phyloP scores from a whole-genome alignment of 805 yeast genomes.

The Ogataea zsoltii region DNA sequence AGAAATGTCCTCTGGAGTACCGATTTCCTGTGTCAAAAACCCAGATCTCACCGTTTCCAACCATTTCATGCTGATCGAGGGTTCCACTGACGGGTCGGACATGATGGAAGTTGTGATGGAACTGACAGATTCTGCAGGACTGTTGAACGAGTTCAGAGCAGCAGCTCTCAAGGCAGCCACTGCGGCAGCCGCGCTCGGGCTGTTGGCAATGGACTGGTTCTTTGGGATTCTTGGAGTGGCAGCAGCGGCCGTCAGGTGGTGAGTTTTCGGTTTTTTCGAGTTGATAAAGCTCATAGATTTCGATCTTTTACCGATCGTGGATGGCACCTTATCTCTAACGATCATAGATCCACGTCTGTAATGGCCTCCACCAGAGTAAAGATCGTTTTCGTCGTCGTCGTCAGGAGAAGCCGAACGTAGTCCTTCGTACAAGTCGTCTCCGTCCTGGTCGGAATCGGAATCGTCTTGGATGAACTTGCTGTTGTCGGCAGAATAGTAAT shows the following conservation, averaged over 20 bases:
- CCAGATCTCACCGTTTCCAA: constrained; percentile 72
- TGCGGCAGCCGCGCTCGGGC: constrained; percentile 69
- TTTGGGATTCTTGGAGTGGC: constrained; percentile 81
- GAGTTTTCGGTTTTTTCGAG: constrained; percentile 47
- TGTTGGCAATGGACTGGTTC: constrained; percentile 49
- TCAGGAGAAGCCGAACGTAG: constrained; percentile 29
- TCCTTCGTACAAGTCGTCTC: constrained; percentile 40
- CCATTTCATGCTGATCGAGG: constrained; percentile 60
- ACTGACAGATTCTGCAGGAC: constrained; percentile 39
- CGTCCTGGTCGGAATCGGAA: constrained; percentile 41
- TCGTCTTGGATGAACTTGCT: constrained; percentile 11
- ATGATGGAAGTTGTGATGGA: constrained; percentile 35
- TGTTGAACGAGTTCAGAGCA: constrained; percentile 51
- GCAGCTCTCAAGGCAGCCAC: constrained; percentile 75
- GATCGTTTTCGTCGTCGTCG: constrained; percentile 39
- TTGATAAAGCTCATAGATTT: constrained; percentile 63
- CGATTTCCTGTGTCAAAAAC: constrained; percentile 74
- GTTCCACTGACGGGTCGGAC: constrained; percentile 37
- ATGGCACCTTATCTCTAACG: constrained; percentile 41
- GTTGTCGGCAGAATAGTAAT: constrained; percentile 11
- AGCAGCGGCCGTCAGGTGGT: constrained; percentile 69
- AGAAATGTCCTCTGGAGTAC: constrained; percentile 75
- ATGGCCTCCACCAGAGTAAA: constrained; percentile 23
- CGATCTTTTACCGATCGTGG: constrained; percentile 52
- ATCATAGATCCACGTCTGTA: constrained; percentile 35